phyloP scores from a whole-genome alignment of 1,284 basidiomycete species.

The Pisolithus thermaeus region DNA sequence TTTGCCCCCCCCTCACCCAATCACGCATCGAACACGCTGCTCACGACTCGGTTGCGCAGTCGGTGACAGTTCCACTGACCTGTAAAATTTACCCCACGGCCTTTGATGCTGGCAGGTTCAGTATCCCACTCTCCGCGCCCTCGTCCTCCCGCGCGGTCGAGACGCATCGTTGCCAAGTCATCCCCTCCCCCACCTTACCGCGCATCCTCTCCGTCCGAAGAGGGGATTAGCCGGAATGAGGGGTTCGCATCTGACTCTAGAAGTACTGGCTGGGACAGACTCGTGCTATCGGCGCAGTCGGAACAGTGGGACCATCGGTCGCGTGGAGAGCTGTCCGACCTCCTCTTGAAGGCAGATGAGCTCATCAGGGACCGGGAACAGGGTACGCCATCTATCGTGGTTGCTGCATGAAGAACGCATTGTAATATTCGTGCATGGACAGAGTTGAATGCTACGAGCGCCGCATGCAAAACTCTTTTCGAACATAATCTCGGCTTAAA shows the following conservation, averaged over 20 bases:
- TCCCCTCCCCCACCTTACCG: constrained; percentile 55
- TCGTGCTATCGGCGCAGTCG: constrained; percentile 22
- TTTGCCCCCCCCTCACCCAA: background rate
- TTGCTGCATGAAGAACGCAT: background rate
- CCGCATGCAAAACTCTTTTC: constrained; percentile 62
- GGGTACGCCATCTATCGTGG: constrained; percentile 41
- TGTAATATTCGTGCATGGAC: constrained; percentile 15
- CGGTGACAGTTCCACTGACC: background rate
- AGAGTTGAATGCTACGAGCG: constrained; percentile 68
- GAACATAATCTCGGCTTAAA: constrained; percentile 67
- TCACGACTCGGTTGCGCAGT: background rate
- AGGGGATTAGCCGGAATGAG: constrained; percentile 10
- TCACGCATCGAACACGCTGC: background rate
- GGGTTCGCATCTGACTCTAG: constrained; percentile 8
- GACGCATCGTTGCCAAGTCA: constrained; percentile 37
- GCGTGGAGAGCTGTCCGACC: constrained; percentile 62
- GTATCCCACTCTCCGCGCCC: constrained; percentile 44
- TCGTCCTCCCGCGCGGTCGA: constrained; percentile 53
- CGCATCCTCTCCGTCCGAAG: constrained; percentile 16
- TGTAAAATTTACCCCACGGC: background rate
- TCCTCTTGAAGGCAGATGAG: constrained; percentile 62
- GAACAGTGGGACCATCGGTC: constrained; percentile 56
- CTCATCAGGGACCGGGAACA: constrained; percentile 72
- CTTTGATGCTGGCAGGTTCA: constrained; percentile 43
- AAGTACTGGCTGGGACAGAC: constrained; percentile 7